Base-by-base conservation (phyloP, 2,329 filamentous ascomycete genomes). In the Diaporthe citrichinensis region DNA sequence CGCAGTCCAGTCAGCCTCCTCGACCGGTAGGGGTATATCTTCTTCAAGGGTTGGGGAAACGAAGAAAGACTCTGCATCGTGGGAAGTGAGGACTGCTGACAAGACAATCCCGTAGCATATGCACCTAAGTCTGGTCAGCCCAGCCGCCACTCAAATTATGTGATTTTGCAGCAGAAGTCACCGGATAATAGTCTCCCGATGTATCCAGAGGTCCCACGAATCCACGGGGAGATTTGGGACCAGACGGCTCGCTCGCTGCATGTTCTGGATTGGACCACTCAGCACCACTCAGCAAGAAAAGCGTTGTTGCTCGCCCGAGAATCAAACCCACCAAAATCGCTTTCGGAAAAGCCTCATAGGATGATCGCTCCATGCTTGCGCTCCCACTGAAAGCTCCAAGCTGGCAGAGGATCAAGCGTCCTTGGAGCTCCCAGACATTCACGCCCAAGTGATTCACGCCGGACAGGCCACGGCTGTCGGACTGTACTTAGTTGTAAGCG, bases 321-420 rank as follows among this genome's bases (percentile, higher is more conserved):
- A 31, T 55, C 12, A 15, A 31, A 55, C 51, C n/a, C n/a, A 55
- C 51, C 51, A 55, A 25, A 55, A 55, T 55, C 51, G 25, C 51
- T 55, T 55, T 55, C n/a, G 51, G 25, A 55, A 55, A 55, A 14
- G 51, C 25, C 14, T 55, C 51, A 31, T 55, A 55, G 25, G n/a
- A 55, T 28, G 51, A 55, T 55, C 51, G 51, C 51, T 55, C 51
- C 25, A 55, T 55, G 4, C 14, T 55, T 31, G 51, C 51, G 12
- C 51, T 55, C 51, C 51, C 51, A 55, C 51, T 55, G 51, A 55
- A 55, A 55, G 51, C 51, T 55, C 51, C 51, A 28, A 55, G 51
- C 51, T 55, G 51, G 51, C 51, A 55, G 25, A 55, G 51, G n/a
- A 55, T 55, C 51, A 55, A 31, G n/a, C 51, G 51, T 28, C 25